These are phyloP conservation scores for Fagopyrum esculentum DNA, from an alignment of 148 eudicot species.

Conservation along the genomic window DNA sequence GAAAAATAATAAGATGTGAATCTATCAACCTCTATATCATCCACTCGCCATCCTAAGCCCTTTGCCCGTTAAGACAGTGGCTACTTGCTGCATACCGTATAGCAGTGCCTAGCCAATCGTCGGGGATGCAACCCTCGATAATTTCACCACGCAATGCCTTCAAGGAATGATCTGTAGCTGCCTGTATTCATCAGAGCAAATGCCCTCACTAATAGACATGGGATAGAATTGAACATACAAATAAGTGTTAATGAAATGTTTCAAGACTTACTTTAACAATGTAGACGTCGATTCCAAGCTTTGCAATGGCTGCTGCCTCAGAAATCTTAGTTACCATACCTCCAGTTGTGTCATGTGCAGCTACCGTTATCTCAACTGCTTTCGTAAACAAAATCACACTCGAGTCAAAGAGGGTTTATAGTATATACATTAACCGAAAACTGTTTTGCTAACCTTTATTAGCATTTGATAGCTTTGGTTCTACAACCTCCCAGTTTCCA, in stretches of 20 bases:
- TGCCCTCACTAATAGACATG: not conserved
- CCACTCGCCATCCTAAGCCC: not conserved
- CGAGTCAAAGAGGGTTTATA: not conserved
- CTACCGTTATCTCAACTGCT: constrained; percentile 80
- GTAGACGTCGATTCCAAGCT: constrained; percentile 86
- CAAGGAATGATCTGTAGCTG: constrained; percentile 78
- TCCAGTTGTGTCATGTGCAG: constrained; percentile 94
- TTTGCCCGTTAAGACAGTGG: not conserved
- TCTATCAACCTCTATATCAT: too few species aligned
- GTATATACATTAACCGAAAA: not conserved
- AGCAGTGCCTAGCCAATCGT: constrained; percentile 85
- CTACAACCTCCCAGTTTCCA: constrained; percentile 76
- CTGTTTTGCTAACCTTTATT: constrained; percentile 42
- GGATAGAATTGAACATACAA: too few species aligned
- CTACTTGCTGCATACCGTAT: constrained; percentile 45
- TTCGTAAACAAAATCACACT: not conserved
- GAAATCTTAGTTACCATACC: constrained; percentile 90
- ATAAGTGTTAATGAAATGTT: not conserved
- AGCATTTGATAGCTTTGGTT: constrained; percentile 47
- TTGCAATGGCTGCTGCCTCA: constrained; percentile 91
- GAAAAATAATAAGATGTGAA: too few species aligned
- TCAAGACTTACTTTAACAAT: constrained; percentile 55
- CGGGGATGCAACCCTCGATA: constrained; percentile 31
- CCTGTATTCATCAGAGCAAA: constrained; percentile 35
- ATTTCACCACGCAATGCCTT: constrained; percentile 67